phyloP scores from a whole-genome alignment of 108 stramenopile species.

The Aureococcus anophagefferens region DNA sequence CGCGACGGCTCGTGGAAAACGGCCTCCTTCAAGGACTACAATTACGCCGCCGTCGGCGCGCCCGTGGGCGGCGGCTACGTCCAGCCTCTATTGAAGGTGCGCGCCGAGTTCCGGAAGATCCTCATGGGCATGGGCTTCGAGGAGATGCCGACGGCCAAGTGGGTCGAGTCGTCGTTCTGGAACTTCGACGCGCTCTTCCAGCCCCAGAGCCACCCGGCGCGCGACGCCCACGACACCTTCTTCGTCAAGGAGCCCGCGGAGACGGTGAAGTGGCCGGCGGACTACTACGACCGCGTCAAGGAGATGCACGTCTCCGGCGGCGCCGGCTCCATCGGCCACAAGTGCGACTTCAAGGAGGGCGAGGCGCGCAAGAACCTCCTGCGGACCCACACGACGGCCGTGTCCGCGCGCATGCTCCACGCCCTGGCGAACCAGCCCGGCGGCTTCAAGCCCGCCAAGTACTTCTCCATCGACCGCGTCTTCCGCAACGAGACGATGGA shows the following conservation, averaged over 20 bases:
- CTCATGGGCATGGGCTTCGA: conserved; percentile 97
- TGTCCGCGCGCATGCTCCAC: conserved; percentile 91
- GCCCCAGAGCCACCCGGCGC: conserved; percentile 97
- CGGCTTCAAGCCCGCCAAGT: conserved; percentile 87
- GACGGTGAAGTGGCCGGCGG: conserved; percentile 77
- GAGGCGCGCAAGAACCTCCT: conserved; percentile 96
- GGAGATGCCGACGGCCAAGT: conserved; percentile 99
- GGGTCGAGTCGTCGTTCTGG: conserved; percentile 98
- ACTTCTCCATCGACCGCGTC: conserved; percentile 97
- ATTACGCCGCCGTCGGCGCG: conserved; percentile 83
- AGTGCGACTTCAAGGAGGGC: conserved; percentile 72
- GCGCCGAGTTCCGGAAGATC: conserved; percentile 79
- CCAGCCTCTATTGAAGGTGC: conserved; percentile 93
- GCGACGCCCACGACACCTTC: conserved; percentile 99
- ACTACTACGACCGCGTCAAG: conserved; percentile 94
- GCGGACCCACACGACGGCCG: conserved; percentile 95
- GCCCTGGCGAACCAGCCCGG: conserved; percentile 88
- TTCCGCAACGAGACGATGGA: conserved; percentile 99
- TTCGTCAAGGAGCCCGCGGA: conserved; percentile 90
- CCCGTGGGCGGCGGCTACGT: conserved; percentile 82
- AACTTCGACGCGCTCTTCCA: conserved; percentile 99
- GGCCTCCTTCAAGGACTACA: conserved; percentile 90
- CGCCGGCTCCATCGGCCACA: conserved; percentile 84
- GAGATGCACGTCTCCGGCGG: conserved; percentile 92
- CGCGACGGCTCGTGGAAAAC: conserved; percentile 79